These are phyloP conservation scores for Mycena olivaceomarginata DNA, from an alignment of 768 basidiomycete genomes.

Conservation along the genomic window DNA sequence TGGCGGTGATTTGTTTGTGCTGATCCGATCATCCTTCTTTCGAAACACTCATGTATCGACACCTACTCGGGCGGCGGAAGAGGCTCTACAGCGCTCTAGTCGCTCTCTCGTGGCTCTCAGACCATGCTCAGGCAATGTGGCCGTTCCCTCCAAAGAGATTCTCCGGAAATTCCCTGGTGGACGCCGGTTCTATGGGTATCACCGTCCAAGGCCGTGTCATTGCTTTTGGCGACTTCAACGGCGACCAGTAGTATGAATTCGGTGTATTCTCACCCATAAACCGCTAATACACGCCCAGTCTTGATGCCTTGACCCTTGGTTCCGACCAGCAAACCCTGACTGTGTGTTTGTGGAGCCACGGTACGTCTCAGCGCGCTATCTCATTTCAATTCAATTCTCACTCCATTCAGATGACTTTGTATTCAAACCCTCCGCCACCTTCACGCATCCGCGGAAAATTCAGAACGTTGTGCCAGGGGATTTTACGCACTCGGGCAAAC, in stretches of 20 bases:
- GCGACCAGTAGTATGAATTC: conserved; percentile 92
- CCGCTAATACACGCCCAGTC: conserved; percentile 61
- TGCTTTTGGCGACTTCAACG: conserved; percentile 97
- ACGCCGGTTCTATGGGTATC: conserved; percentile 88
- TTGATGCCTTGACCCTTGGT: conserved; percentile 88
- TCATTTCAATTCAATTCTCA: background rate
- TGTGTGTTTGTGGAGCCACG: conserved; percentile 89
- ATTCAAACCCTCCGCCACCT: conserved; percentile 69
- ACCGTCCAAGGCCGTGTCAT: conserved; percentile 83
- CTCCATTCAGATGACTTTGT: conserved; percentile 71
- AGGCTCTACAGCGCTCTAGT: conserved; percentile 28
- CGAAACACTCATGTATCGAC: conserved; percentile 34
- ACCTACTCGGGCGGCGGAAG: conserved; percentile 41
- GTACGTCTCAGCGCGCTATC: conserved; percentile 59
- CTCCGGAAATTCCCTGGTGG: conserved; percentile 85
- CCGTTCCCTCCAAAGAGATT: conserved; percentile 93
- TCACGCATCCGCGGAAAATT: conserved; percentile 75
- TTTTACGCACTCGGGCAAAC: conserved; percentile 92
- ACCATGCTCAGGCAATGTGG: conserved; percentile 69
- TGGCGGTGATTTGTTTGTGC: no score
- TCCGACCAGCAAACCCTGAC: conserved; percentile 86
- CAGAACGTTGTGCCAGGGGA: conserved; percentile 95
- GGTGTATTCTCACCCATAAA: background rate
- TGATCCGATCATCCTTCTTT: no score
- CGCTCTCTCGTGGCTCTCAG: conserved; percentile 26